Base-by-base conservation (phyloP, 2,329 filamentous ascomycete genomes). In the Aspergillus oerlinghausenensis region DNA sequence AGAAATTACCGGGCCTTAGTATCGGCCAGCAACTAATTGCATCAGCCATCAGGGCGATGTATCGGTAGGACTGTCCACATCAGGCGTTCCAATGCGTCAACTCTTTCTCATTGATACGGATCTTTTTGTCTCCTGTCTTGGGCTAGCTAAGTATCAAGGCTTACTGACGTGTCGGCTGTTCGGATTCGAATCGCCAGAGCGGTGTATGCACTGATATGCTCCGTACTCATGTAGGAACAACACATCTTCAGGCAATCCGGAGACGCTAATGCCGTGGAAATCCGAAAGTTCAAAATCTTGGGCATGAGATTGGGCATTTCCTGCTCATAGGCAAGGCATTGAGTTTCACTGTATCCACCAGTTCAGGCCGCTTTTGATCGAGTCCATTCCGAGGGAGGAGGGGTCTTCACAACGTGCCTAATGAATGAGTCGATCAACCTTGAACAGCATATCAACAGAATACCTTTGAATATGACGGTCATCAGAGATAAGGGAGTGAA, bases 181-280 rank as follows among this genome's bases (percentile, higher is more conserved):
- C 32, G 14, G 32, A 17, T 14, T 38, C 14, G 5, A 38, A 38
- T 38, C 32, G 6, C 52, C 11, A 51, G 52, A 23, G 21, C 42
- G 56, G 53, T 58, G 53, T 52, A 51, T 58, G 55, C 43, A 40
- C 40, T n/a, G 26, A 47, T 48, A 23, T 56, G 54, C 51, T 56
- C 49, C 54, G 51, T 57, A 57, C 55, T 49, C 59, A 52, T 23
- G 43, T 47, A 47, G 43, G 43, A 47, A 47, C 43, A 47, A 47
- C 43, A 23, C 43, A 47, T 23, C 43, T 23, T 25, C 43, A 21
- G 43, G 52, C 55, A 52, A 64, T 58, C 56, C 42, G 42, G 42
- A 21, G 19, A 45, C 42, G 42, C 42, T 45, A 45, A 19, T 45
- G n/a, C 42, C 8, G 10, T 45, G 42, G 7, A 10, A 45, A 45